Base-by-base conservation (phyloP, 169 alveolate genomes). In the Eimeria necatrix region DNA sequence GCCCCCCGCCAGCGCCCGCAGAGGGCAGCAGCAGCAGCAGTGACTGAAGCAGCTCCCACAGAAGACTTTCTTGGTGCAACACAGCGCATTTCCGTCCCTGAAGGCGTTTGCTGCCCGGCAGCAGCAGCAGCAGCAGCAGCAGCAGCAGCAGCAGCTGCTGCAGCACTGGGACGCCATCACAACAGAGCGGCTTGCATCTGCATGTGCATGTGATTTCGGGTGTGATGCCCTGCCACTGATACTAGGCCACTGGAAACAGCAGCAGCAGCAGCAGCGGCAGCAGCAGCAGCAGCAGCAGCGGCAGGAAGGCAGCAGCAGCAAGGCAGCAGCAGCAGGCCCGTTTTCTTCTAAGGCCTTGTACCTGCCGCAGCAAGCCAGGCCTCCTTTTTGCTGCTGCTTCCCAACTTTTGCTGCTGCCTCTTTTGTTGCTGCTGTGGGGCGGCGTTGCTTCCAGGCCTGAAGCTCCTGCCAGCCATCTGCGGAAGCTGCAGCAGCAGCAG, bases 231-330 rank as follows among this genome's bases (percentile, higher is more conserved):
- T 71, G 81, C 81, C 41, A n/a, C 52, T 71, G 41, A 32, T 32
- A 32, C 41, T 32, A 32, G 41, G 41, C 41, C 41, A 32, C 41
- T 32, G 41, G 41, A 71, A 32, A n/a, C 52, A 76, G 86, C 86
- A 76, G 41, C 86, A 12, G 18, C 32, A 48, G 64, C 81, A 41
- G 81, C 81, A 24, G 92, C 76, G 4, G 53, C 78, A 49, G 88
- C 88, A 80, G 71, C 71, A 48, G 59, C n/a, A 74, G 86, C 86
- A 76, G 90, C 90, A 81, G 90, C 71, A 81, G 73, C 71, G 52
- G 59, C 90, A 68, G 78, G 14, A 68, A 10, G 14, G 32, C 46
- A 53, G 73, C 71, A 53, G 53, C 73, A 52, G 71, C 52, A 81
- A 51, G 56, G 74, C 53, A 5, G 41, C 51, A 24, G 71, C 71